These are phyloP conservation scores for Aspergillus hortae DNA, from an alignment of 2,329 filamentous ascomycete genomes.

Conservation along the genomic window DNA sequence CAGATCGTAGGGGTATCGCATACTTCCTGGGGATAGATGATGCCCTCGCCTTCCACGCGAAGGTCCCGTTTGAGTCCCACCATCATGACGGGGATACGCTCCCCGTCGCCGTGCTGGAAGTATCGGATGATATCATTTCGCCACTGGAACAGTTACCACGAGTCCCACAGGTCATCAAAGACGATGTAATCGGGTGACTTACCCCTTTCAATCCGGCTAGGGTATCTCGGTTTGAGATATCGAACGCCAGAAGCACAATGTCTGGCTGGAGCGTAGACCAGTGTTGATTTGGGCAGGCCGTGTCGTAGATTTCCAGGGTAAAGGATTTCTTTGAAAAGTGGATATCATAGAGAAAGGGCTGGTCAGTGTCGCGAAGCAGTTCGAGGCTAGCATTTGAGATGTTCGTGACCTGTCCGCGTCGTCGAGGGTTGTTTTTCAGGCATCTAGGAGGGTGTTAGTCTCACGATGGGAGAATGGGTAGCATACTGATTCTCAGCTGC, in stretches of 20 bases:
- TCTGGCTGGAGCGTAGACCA: slow-evolving; percentile 54
- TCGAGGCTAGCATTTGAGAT: slow-evolving; percentile 35
- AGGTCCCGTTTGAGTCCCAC: slow-evolving; percentile 59
- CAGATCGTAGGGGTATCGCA: slow-evolving; percentile 15
- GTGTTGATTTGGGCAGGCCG: slow-evolving; percentile 51
- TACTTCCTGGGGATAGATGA: slow-evolving; percentile 43
- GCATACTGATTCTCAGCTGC: not conserved
- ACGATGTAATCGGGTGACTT: slow-evolving; percentile 5
- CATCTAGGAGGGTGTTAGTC: slow-evolving; percentile 1
- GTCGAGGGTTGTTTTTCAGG: slow-evolving; percentile 18
- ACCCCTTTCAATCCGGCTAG: slow-evolving; percentile 46
- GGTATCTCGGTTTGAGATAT: slow-evolving; percentile 52
- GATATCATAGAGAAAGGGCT: slow-evolving; percentile 59
- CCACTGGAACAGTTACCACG: slow-evolving; percentile 30
- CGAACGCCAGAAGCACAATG: slow-evolving; percentile 57
- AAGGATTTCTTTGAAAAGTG: slow-evolving; percentile 54
- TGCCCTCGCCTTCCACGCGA: slow-evolving; percentile 43
- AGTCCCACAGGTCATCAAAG: no score
- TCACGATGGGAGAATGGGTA: not conserved
- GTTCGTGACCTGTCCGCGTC: slow-evolving; percentile 14
- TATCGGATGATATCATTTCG: slow-evolving; percentile 43
- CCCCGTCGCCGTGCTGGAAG: slow-evolving; percentile 47
- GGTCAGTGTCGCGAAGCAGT: slow-evolving; percentile 51
- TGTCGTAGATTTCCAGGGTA: slow-evolving; percentile 55
- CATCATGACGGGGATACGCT: slow-evolving; percentile 55